These are phyloP conservation scores for Wallacemonas collosoma DNA, from an alignment of 208 protist genomes.

Conservation along the genomic window DNA sequence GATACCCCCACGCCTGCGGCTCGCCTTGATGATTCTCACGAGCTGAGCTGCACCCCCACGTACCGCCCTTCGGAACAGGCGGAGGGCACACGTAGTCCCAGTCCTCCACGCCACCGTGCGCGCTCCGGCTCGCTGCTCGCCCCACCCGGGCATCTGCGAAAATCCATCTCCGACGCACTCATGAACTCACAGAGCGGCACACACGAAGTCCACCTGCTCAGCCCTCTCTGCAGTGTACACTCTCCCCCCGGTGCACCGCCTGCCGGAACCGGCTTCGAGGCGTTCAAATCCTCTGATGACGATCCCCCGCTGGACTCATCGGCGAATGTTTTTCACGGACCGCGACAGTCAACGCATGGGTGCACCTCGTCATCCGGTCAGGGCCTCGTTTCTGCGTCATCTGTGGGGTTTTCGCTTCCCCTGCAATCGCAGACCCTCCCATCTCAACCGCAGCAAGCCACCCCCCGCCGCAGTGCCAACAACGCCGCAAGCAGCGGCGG, in stretches of 20 bases:
- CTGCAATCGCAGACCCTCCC: background rate
- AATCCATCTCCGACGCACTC: slow-evolving; percentile 8
- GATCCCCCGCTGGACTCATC: background rate
- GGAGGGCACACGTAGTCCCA: background rate
- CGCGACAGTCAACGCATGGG: background rate
- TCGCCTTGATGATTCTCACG: background rate
- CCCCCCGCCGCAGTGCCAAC: background rate
- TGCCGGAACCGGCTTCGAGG: background rate
- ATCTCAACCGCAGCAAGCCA: background rate
- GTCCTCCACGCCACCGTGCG: background rate
- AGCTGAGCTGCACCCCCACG: slow-evolving; percentile 8
- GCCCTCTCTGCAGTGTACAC: slow-evolving; percentile 4
- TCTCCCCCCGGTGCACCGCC: background rate
- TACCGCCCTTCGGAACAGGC: too few species aligned
- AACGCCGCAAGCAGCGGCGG: slow-evolving; percentile 3
- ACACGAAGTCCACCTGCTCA: background rate
- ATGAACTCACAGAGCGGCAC: slow-evolving; percentile 12
- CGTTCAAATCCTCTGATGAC: background rate
- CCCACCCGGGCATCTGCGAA: background rate
- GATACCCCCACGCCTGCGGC: too few species aligned
- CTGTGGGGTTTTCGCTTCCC: too few species aligned
- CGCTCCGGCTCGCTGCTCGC: slow-evolving; percentile 2
- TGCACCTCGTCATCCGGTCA: background rate
- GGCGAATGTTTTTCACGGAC: background rate
- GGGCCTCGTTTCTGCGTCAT: background rate